Evolutionary conservation across 192 early-diverging fungal species (phyloP).

Genomic region (Phlyctochytrium planicorne): DNA sequence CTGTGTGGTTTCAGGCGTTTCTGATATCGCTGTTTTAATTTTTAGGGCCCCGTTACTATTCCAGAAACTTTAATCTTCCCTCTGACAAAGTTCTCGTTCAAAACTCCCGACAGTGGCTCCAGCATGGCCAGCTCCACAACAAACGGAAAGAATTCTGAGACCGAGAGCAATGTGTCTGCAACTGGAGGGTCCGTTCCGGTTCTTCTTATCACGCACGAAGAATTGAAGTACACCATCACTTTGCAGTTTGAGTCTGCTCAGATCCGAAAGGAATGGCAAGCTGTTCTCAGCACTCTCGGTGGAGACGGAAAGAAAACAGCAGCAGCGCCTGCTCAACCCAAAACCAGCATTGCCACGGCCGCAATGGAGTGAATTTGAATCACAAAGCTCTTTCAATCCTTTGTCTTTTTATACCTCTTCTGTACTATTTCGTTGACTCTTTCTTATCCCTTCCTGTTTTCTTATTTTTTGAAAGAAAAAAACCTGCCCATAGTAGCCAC

Average conservation of each 20-base stretch:
- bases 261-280: background rate
- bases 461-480: no score
- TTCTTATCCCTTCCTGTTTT: no score
- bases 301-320: no score
- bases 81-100: conserved; percentile 1
- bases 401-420: no score
- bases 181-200: background rate
- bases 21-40: background rate
- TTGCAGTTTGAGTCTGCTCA: background rate
- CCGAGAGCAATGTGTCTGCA: no score
- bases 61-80: background rate
- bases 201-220: background rate
- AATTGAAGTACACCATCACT: background rate
- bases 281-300: no score
- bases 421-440: no score
- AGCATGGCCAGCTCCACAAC: background rate
- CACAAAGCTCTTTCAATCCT: no score
- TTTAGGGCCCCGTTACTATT: background rate
- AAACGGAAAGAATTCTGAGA: background rate
- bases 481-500: no score
- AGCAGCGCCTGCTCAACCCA: no score
- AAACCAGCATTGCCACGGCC: no score
- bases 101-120: background rate
- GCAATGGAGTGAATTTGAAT: no score
- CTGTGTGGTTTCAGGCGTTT: background rate